These are phyloP conservation scores for Coniella vitis DNA, from an alignment of 2,329 filamentous ascomycete species.

Conservation along the genomic window DNA sequence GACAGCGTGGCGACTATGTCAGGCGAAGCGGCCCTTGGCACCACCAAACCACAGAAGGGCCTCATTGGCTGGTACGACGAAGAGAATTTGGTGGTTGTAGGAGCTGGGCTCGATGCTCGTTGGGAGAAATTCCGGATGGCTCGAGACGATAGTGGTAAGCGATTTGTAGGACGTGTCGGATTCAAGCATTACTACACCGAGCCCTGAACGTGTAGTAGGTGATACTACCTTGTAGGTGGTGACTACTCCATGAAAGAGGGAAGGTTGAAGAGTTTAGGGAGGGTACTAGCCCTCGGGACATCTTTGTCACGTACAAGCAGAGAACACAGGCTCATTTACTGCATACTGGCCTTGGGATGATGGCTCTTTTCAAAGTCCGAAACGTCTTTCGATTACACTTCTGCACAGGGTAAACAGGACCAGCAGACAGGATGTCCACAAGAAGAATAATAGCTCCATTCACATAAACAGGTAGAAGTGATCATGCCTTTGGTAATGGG, in stretches of 20 bases:
- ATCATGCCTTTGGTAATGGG: not conserved
- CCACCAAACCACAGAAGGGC: conserved; percentile 65
- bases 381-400: not conserved
- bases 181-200: conserved; percentile 69
- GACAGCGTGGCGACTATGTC: conserved; percentile 34
- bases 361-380: conserved; percentile 12
- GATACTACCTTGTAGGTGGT: not conserved
- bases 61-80: conserved; percentile 80
- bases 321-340: not conserved
- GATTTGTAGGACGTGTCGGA: conserved; percentile 62
- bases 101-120: conserved; percentile 70
- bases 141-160: conserved; percentile 61
- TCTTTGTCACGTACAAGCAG: too few relatives aligned
- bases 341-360: too few relatives aligned
- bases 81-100: conserved; percentile 65
- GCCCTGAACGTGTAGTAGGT: not conserved
- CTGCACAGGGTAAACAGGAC: conserved; percentile 14
- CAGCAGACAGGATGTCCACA: conserved; percentile 2
- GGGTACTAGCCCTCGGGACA: too few relatives aligned
- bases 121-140: conserved; percentile 82
- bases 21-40: conserved; percentile 41
- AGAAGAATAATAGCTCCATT: not conserved
- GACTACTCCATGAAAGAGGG: too few relatives aligned
- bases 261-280: not conserved
- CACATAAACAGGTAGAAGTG: not conserved